phyloP scores from a whole-genome alignment of 352 stramenopile species.

The Phytopythium litorale region DNA sequence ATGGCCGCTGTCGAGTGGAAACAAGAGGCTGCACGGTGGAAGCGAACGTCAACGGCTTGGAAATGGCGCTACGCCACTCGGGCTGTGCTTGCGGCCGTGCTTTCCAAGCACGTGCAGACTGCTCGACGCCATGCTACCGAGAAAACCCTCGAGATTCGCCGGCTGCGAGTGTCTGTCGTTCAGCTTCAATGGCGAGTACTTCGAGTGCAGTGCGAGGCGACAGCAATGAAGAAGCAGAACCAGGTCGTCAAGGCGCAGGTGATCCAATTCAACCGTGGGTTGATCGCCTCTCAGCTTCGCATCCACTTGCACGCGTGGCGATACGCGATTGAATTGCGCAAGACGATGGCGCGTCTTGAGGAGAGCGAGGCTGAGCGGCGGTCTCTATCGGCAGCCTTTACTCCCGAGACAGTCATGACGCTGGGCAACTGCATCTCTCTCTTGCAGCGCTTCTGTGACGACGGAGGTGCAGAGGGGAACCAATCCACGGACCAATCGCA shows the following conservation, averaged over 20 bases:
- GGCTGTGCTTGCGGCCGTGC: not conserved
- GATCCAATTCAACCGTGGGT: not conserved
- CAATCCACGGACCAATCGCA: slow-evolving; percentile 20
- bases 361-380: slow-evolving; percentile 9
- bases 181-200: not conserved
- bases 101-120: not conserved
- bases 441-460: slow-evolving; percentile 38
- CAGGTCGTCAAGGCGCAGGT: not conserved
- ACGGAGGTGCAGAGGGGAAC: slow-evolving; percentile 5
- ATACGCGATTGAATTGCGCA: not conserved
- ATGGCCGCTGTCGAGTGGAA: not conserved
- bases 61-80: not conserved
- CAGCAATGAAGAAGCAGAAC: not conserved
- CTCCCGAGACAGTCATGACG: slow-evolving; percentile 24
- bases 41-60: not conserved
- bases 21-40: not conserved
- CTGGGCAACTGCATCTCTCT: slow-evolving; percentile 44
- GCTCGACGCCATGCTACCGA: not conserved
- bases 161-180: not conserved
- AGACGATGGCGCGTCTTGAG: slow-evolving; percentile 10
- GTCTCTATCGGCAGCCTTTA: slow-evolving; percentile 7
- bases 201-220: not conserved
- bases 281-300: not conserved
- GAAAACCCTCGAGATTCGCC: not conserved
- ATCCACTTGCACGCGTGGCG: not conserved